phyloP scores from a whole-genome alignment of 1,284 basidiomycete genomes.

The Stereum hirsutum region DNA sequence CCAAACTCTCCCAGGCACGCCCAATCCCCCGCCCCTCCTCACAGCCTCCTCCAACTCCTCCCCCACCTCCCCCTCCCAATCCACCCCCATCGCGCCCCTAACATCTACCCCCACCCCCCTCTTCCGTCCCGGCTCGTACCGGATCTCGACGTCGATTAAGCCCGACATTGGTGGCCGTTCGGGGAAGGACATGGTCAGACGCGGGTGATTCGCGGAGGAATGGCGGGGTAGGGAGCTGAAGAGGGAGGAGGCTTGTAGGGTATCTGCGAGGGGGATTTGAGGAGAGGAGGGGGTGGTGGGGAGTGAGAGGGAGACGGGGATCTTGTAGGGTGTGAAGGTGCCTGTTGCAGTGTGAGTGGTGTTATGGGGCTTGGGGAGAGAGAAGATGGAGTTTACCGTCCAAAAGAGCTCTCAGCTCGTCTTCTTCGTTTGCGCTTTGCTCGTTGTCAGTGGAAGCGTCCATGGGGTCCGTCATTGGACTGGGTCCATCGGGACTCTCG shows the following conservation, averaged over 20 bases:
- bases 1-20: constrained; percentile 29
- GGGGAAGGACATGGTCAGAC: constrained; percentile 40
- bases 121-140: constrained; percentile 38
- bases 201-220: constrained; percentile 8
- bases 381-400: constrained; percentile 29
- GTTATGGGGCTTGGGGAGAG: not conserved
- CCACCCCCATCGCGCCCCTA: constrained; percentile 46
- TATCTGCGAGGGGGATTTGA: too few species aligned
- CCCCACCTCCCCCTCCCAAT: constrained; percentile 36
- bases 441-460: constrained; percentile 36
- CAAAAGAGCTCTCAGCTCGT: constrained; percentile 47
- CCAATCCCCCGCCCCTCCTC: constrained; percentile 24
- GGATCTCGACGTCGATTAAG: constrained; percentile 44
- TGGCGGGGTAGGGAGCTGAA: constrained; percentile 24
- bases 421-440: too few species aligned
- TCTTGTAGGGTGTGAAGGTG: constrained; percentile 38
- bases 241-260: constrained; percentile 31
- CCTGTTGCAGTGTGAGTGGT: constrained; percentile 24
- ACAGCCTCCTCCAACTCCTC: constrained; percentile 46
- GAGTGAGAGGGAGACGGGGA: constrained; percentile 53
- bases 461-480: constrained; percentile 16
- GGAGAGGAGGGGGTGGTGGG: constrained; percentile 23
- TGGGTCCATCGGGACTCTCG: constrained; percentile 28
- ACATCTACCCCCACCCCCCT: constrained; percentile 45
- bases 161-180: constrained; percentile 53